Evolutionary conservation across 208 protist genomes (phyloP).

Genomic region (Acanthamoeba sp.): DNA sequence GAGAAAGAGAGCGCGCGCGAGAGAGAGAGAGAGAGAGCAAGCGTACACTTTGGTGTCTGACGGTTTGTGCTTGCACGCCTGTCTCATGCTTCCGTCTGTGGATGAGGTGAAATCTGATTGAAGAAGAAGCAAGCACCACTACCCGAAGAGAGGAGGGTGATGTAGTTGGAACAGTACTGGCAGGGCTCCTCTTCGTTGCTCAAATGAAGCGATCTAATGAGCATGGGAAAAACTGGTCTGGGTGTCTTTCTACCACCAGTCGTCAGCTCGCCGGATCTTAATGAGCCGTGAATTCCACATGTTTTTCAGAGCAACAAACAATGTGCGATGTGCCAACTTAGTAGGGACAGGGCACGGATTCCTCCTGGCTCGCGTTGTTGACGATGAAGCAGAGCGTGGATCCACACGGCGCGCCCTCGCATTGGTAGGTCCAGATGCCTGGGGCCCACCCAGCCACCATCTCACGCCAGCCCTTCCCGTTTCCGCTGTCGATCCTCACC

Average conservation of each 20-base stretch:
- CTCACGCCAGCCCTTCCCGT: background rate
- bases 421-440: constrained; percentile 29
- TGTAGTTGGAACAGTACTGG: constrained; percentile 48
- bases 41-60: background rate
- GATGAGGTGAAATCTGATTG: background rate
- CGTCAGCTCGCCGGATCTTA: no score
- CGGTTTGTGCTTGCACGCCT: constrained; percentile 4
- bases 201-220: no score
- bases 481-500: constrained; percentile 6
- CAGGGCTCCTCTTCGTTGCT: constrained; percentile 47
- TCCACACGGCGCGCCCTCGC: background rate
- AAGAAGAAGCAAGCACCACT: background rate
- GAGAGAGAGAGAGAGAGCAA: background rate
- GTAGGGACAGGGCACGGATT: background rate
- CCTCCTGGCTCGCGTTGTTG: background rate
- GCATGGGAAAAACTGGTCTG: no score
- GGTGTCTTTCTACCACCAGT: no score
- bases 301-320: no score
- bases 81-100: background rate
- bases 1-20: background rate
- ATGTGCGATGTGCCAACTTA: no score
- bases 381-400: background rate
- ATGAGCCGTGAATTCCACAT: no score
- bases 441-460: constrained; percentile 1
- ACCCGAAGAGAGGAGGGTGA: background rate